Conservation (phyloP, 805 yeast genomes). For the Metschnikowia reukaufii region DNA sequence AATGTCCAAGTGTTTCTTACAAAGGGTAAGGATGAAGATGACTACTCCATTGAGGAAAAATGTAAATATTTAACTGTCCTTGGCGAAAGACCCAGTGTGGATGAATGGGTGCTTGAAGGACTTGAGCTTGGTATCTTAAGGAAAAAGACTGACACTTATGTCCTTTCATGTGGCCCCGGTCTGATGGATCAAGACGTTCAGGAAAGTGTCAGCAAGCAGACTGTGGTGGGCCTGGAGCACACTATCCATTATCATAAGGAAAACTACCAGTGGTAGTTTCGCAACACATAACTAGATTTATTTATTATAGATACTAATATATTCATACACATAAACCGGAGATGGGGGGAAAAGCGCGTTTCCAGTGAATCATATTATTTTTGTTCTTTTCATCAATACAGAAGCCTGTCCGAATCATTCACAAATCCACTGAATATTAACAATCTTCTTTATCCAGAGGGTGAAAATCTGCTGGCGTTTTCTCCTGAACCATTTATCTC, state of each 20-base stretch:
- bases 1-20: conserved; percentile 18
- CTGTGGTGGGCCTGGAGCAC: conserved; percentile 12
- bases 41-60: conserved; percentile 10
- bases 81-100: conserved; percentile 14
- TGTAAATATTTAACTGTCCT: conserved; percentile 12
- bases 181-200: conserved; percentile 17
- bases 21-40: conserved; percentile 12
- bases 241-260: conserved; percentile 13
- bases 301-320: neutral
- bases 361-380: no score
- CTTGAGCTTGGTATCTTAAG: conserved; percentile 4
- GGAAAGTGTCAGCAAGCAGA: conserved; percentile 9
- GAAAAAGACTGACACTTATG: conserved; percentile 7
- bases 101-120: conserved; percentile 15
- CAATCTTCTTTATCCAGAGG: no score
- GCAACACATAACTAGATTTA: neutral
- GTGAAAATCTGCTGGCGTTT: no score
- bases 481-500: no score
- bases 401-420: no score
- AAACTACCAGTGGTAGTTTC: conserved; percentile 16
- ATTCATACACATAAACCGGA: no score
- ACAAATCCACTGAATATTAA: no score
- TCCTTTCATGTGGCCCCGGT: conserved; percentile 18
- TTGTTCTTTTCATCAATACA: no score
- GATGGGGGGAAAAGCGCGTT: no score